Base-by-base conservation (phyloP, 176 grass and related monocot genomes). In the Eragrostis curvula region DNA sequence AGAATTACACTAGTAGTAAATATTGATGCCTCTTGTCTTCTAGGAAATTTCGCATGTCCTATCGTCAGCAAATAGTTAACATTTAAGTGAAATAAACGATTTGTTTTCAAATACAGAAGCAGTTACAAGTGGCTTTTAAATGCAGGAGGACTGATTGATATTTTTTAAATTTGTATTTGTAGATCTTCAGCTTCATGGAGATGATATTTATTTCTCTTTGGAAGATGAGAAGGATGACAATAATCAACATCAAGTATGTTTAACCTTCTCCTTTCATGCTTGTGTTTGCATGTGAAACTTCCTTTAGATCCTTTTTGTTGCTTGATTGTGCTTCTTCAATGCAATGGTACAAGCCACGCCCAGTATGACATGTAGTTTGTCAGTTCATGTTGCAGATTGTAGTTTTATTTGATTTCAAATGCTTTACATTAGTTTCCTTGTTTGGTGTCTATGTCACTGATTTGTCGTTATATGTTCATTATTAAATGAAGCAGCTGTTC, bases 161-260 rank as follows among this genome's bases (percentile, higher is more conserved):
- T 78, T 39, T 63, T 82, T 29, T 5, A 45, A 52, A 91, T 36
- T 81, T n/a, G 75, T 84, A 24, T 56, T 78, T 82, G 53, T 89
- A 99, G 96, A 91, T 96, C 86, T 99, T 78, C 91, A 93, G 68
- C 89, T 99, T 75, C 96, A 99, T 71, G 93, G 87, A 72, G 96
- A 99, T 83, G 96, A 99, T 87, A 87, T 99, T 70, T 99, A 99
- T 92, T 94, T 90, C 83, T 90, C 87, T 45, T 80, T 99, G 70
- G 96, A 99, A 70, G 93, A 94, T 81, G 93, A 95, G 27, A 89
- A 86, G 49, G 93, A 96, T 90, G 93, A 99, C 85, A 86, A 47
- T 64, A 46, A 28, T 89, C 91, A 90, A 57, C 71, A 91, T 87
- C 93, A 93, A 83, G 96, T 99, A 89, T 71, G 91, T 57, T 92